These are phyloP conservation scores for Boletus vermiculosoides DNA, from an alignment of 768 basidiomycete genomes.

Conservation along the genomic window DNA sequence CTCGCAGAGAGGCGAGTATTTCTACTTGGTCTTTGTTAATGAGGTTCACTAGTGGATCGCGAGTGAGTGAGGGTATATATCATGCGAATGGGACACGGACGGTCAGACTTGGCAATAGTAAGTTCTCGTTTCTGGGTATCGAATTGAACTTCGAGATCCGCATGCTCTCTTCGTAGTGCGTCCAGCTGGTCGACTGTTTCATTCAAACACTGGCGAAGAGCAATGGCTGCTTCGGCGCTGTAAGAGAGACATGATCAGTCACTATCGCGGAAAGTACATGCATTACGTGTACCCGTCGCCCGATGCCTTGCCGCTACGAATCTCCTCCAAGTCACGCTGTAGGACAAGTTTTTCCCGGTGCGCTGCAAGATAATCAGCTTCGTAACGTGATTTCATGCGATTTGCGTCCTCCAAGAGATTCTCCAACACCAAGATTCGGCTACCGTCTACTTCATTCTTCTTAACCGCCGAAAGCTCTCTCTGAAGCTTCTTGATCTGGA, in stretches of 20 bases:
- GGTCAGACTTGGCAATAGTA: constrained; percentile 80
- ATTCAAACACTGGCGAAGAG: constrained; percentile 81
- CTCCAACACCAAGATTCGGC: constrained; percentile 80
- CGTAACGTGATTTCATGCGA: constrained; percentile 85
- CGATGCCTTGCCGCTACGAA: constrained; percentile 78
- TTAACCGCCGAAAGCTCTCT: constrained; percentile 75
- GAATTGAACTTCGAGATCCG: constrained; percentile 69
- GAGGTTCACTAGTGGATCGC: constrained; percentile 61
- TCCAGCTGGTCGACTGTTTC: constrained; percentile 86
- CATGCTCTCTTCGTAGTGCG: constrained; percentile 58
- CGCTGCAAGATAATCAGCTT: constrained; percentile 79
- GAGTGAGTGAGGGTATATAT: constrained; percentile 2
- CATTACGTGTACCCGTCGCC: constrained; percentile 67
- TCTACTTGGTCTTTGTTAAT: constrained; percentile 94
- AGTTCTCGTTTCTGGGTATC: constrained; percentile 65
- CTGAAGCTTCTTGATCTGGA: constrained; percentile 78
- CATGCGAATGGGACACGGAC: constrained; percentile 43
- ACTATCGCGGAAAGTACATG: not conserved
- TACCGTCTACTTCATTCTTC: constrained; percentile 75
- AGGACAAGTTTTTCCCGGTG: constrained; percentile 82
- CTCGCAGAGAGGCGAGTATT: constrained; percentile 79
- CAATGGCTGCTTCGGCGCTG: constrained; percentile 85
- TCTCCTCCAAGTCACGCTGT: constrained; percentile 83
- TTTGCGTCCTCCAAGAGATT: constrained; percentile 90
- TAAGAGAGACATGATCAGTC: constrained; percentile 5